Evolutionary conservation across 208 protist species (phyloP).

Genomic region (Porcisia deanei): DNA sequence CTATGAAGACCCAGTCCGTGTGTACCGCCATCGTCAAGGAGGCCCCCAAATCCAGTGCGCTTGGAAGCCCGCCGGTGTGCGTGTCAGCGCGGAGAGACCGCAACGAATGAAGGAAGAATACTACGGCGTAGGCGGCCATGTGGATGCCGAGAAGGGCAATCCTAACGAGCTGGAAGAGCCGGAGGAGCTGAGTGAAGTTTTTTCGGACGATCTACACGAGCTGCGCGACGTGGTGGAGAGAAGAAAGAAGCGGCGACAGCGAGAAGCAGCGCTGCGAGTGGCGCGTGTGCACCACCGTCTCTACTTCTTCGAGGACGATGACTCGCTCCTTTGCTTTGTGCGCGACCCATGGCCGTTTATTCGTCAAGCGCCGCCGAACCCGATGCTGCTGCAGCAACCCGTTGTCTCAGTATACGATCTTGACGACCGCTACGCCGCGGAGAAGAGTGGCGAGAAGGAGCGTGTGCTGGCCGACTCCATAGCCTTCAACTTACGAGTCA

Average conservation of each 20-base stretch:
- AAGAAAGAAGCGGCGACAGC: constrained; percentile 24
- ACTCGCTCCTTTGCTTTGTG: constrained; percentile 56
- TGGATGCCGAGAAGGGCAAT: constrained; percentile 16
- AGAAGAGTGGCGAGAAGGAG: constrained; percentile 35
- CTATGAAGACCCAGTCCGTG: constrained; percentile 59
- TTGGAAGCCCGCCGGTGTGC: constrained; percentile 51
- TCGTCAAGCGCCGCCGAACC: constrained; percentile 66
- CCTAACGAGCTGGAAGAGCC: constrained; percentile 49
- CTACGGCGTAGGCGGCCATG: constrained; percentile 2
- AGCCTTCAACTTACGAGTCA: constrained; percentile 60
- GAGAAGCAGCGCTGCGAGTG: constrained; percentile 40
- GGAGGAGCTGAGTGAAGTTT: constrained; percentile 67
- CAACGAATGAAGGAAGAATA: constrained; percentile 2
- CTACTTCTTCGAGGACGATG: constrained; percentile 81
- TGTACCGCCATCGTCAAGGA: constrained; percentile 47
- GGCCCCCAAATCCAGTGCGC: constrained; percentile 45
- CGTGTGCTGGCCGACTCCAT: constrained; percentile 68
- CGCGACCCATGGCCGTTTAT: constrained; percentile 73
- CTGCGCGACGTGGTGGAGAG: constrained; percentile 46
- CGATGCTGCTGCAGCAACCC: constrained; percentile 31
- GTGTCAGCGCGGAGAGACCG: constrained; percentile 4
- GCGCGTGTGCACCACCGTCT: constrained; percentile 58
- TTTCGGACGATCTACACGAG: constrained; percentile 76
- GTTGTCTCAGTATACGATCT: constrained; percentile 54
- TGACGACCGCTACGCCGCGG: constrained; percentile 20